These are phyloP conservation scores for Hysterangium stoloniferum DNA, from an alignment of 768 basidiomycete genomes.

Conservation along the genomic window DNA sequence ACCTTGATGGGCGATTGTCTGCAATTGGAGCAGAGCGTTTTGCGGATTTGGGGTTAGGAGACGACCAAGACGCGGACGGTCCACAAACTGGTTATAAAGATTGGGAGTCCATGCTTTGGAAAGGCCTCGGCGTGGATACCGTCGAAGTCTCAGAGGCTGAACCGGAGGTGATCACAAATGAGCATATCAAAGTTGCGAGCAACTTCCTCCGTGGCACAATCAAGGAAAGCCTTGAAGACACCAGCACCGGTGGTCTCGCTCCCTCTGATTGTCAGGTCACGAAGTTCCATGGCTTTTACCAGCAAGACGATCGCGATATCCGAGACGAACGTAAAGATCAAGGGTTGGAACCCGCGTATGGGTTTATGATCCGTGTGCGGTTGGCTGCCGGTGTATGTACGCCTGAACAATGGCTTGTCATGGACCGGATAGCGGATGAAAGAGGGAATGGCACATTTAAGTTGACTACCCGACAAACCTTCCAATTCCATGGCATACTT, in stretches of 20 bases:
- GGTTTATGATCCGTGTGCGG: slow-evolving; percentile 97
- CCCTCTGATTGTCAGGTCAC: slow-evolving; percentile 89
- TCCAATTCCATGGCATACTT: slow-evolving; percentile 99
- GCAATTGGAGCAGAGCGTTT: slow-evolving; percentile 75
- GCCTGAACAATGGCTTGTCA: slow-evolving; percentile 87
- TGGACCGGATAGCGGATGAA: slow-evolving; percentile 95
- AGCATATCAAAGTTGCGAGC: slow-evolving; percentile 97
- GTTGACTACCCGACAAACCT: slow-evolving; percentile 94
- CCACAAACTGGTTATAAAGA: slow-evolving; percentile 90
- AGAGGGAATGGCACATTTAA: slow-evolving; percentile 93
- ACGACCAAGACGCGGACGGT: slow-evolving; percentile 97
- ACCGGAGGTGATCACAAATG: slow-evolving; percentile 96
- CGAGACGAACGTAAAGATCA: slow-evolving; percentile 90
- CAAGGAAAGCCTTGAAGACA: slow-evolving; percentile 80
- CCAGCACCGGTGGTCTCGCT: slow-evolving; percentile 82
- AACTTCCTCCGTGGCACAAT: slow-evolving; percentile 94
- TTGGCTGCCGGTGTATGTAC: slow-evolving; percentile 94
- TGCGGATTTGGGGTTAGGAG: slow-evolving; percentile 73
- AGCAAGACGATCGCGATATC: slow-evolving; percentile 97
- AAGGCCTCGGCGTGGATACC: slow-evolving; percentile 84
- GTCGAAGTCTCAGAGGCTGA: slow-evolving; percentile 87
- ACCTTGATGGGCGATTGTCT: slow-evolving; percentile 74
- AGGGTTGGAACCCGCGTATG: slow-evolving; percentile 91
- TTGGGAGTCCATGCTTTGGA: slow-evolving; percentile 95
- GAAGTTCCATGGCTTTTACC: slow-evolving; percentile 96